Percentiles rank a stretch among this genome's conserved stretches.
Conservation (phyloP, 2,329 filamentous ascomycete genomes). For the Acephala macrosclerotiorum region DNA sequence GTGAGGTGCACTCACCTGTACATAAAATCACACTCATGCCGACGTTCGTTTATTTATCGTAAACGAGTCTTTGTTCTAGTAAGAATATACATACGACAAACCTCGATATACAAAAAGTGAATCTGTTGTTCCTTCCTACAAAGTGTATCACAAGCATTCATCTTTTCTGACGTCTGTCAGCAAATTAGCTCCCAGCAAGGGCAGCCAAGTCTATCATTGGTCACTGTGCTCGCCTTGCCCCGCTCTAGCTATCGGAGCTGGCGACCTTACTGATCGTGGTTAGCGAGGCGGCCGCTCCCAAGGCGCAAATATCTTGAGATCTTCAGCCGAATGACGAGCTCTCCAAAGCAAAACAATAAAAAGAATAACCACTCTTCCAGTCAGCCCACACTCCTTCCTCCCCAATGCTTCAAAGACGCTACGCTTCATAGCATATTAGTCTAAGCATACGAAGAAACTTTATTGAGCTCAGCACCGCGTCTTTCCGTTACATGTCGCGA, state of each 20-base stretch:
- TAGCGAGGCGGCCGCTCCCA: not conserved
- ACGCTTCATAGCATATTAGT: not conserved
- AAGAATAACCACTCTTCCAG: not conserved
- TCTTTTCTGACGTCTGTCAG: slow-evolving; percentile 2
- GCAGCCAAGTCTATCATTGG: not conserved
- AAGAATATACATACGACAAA: not conserved
- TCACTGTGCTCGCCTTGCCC: not conserved
- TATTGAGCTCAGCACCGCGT: not conserved
- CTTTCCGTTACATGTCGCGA: not conserved
- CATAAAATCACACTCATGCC: slow-evolving; percentile 40
- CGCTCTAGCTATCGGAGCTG: not conserved
- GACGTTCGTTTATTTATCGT: not conserved
- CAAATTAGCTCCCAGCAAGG: not conserved
- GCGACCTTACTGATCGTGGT: not conserved
- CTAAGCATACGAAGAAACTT: not conserved
- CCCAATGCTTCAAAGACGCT: not conserved
- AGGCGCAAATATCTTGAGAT: too few relatives aligned
- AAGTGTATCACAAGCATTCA: not conserved
- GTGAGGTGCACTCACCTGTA: slow-evolving; percentile 34
- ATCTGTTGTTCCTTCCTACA: not conserved
- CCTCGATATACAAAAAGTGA: not conserved
- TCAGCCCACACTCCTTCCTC: not conserved
- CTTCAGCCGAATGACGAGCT: not conserved
- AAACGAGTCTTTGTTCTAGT: not conserved
- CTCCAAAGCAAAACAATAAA: not conserved